Evolutionary conservation across 441 rosid genomes (phyloP).

Genomic region (Euphorbia schlechtendalii): DNA sequence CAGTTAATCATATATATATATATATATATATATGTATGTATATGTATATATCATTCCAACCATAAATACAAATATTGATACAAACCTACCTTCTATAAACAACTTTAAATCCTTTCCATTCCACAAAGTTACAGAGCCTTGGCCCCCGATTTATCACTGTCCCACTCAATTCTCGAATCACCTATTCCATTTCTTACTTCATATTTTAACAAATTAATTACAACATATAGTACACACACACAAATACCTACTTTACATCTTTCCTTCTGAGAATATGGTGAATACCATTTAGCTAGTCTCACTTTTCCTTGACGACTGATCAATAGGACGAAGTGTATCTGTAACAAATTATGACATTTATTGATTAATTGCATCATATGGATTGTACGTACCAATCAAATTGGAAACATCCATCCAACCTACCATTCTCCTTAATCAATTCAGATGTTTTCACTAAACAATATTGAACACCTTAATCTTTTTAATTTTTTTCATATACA

Average conservation of each 20-base stretch:
- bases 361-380: no score
- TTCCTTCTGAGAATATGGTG: conserved; percentile 60
- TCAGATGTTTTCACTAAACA: no score
- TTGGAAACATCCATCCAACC: not conserved
- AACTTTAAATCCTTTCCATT: conserved; percentile 83
- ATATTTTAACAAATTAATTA: not conserved
- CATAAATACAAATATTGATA: no score
- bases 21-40: no score
- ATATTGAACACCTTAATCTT: not conserved
- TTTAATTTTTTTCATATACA: no score
- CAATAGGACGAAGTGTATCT: conserved; percentile 68
- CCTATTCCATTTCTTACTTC: conserved; percentile 25
- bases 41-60: no score
- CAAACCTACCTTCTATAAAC: conserved; percentile 67
- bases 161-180: conserved; percentile 89
- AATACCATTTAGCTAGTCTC: conserved; percentile 68
- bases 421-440: not conserved
- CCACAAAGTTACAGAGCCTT: conserved; percentile 89
- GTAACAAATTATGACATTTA: conserved; percentile 8
- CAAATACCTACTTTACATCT: conserved; percentile 48
- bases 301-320: conserved; percentile 74
- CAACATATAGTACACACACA: no score
- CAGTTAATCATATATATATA: no score
- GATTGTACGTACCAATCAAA: no score
- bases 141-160: conserved; percentile 68